Evolutionary conservation across 768 basidiomycete genomes (phyloP).

Genomic region (Glaciozyma martinii): DNA sequence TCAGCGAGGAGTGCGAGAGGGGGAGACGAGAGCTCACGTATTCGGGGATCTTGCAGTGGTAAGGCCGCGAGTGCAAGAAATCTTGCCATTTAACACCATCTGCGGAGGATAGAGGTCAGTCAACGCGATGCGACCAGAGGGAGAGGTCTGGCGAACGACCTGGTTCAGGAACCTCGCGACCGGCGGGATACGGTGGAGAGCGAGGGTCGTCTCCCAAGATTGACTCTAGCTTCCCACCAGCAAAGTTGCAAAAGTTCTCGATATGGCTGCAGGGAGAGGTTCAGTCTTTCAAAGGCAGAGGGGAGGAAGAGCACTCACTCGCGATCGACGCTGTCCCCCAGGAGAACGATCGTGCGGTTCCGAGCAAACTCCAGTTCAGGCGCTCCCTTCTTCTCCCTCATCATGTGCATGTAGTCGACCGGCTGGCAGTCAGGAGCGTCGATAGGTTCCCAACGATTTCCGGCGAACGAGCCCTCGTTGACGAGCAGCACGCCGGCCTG

Average conservation of each 20-base stretch:
- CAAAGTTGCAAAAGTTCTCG: conserved; percentile 5
- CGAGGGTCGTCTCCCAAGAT: background rate
- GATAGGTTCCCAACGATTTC: background rate
- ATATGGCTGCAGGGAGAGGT: background rate
- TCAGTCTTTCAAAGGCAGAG: too few species aligned
- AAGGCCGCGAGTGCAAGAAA: conserved; percentile 7
- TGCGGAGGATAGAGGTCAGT: background rate
- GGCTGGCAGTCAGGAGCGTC: background rate
- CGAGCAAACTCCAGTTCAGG: background rate
- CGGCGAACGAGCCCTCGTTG: background rate
- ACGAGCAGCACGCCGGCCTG: conserved; percentile 2
- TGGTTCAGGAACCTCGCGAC: too few species aligned
- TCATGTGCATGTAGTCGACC: background rate
- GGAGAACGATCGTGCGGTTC: background rate
- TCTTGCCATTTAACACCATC: conserved; percentile 9
- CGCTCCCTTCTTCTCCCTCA: background rate
- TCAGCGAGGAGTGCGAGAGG: too few species aligned
- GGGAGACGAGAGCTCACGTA: background rate
- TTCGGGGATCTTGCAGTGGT: conserved; percentile 10
- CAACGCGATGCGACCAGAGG: background rate
- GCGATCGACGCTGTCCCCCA: conserved; percentile 2
- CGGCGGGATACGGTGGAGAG: background rate
- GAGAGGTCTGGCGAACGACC: too few species aligned
- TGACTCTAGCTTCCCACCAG: background rate
- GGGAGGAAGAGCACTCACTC: background rate